Percentiles rank a stretch among this genome's conserved stretches.
phyloP scores from a whole-genome alignment of 129 eudicot species.

The Helichrysum umbraculigerum region DNA sequence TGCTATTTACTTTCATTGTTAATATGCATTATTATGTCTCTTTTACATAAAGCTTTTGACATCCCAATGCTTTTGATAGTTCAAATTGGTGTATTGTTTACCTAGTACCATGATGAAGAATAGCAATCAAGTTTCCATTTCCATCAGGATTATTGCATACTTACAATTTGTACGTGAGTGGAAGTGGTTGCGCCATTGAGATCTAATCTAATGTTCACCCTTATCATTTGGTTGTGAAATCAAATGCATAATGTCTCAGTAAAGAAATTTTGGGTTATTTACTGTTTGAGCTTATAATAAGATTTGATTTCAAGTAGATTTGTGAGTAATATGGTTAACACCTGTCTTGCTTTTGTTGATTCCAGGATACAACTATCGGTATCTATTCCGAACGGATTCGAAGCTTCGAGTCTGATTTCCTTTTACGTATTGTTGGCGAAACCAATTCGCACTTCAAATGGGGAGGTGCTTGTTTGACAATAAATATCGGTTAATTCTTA shows the following conservation, averaged over 20 bases:
- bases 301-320: slow-evolving; percentile 3
- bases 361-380: slow-evolving; percentile 73
- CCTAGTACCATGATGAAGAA: not conserved
- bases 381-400: slow-evolving; percentile 53
- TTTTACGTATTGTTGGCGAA: slow-evolving; percentile 50
- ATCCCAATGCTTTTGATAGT: not conserved
- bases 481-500: not conserved
- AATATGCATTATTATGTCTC: slow-evolving; percentile 1
- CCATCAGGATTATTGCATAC: not conserved
- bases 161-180: no score
- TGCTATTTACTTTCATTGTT: not conserved
- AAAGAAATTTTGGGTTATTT: not conserved
- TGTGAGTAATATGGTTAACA: slow-evolving; percentile 5
- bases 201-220: not conserved
- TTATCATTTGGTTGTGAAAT: not conserved
- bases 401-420: slow-evolving; percentile 56
- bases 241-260: not conserved
- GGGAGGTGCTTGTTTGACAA: slow-evolving; percentile 47
- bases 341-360: slow-evolving; percentile 25
- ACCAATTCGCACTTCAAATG: slow-evolving; percentile 41
- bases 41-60: slow-evolving; percentile 2
- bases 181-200: not conserved
- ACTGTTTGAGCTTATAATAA: not conserved
- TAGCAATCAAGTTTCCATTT: not conserved
- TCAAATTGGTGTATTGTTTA: not conserved